Evolutionary conservation across 768 basidiomycete genomes (phyloP).

Genomic region (Trametes gibbosa): DNA sequence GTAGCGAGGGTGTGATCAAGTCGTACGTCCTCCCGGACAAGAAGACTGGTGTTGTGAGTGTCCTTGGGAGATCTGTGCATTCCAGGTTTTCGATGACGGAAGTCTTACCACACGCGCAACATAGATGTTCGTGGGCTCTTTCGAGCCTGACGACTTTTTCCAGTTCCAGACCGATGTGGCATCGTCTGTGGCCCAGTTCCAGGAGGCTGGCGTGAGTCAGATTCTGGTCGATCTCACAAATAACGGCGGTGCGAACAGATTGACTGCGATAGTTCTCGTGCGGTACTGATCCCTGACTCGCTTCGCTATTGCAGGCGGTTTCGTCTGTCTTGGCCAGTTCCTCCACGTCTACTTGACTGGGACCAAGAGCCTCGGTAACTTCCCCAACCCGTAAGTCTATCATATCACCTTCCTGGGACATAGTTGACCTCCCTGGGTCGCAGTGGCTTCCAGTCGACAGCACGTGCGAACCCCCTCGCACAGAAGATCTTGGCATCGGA

Average conservation of each 20-base stretch:
- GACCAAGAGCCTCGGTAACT: constrained; percentile 26
- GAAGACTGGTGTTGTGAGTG: constrained; percentile 54
- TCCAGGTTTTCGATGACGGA: background rate
- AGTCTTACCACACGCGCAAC: background rate
- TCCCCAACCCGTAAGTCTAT: constrained; percentile 48
- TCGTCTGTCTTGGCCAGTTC: constrained; percentile 60
- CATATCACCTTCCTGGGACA: too few relatives aligned
- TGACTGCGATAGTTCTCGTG: too few relatives aligned
- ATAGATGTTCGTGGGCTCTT: constrained; percentile 60
- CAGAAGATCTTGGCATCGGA: constrained; percentile 55
- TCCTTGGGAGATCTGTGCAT: background rate
- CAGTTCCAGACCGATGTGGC: constrained; percentile 52
- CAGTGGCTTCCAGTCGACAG: constrained; percentile 57
- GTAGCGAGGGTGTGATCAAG: constrained; percentile 51
- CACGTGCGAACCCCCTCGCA: constrained; percentile 54
- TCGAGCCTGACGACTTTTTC: constrained; percentile 43
- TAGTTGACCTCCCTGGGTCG: background rate
- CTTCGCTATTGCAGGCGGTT: constrained; percentile 45
- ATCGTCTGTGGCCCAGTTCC: constrained; percentile 44
- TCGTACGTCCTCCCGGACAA: constrained; percentile 55
- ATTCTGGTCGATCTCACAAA: constrained; percentile 59
- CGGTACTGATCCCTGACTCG: background rate
- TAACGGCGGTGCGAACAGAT: constrained; percentile 50
- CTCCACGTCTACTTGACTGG: constrained; percentile 57
- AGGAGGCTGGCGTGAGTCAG: constrained; percentile 45